phyloP scores from a whole-genome alignment of 768 basidiomycete genomes.

The Lactarius vividus region DNA sequence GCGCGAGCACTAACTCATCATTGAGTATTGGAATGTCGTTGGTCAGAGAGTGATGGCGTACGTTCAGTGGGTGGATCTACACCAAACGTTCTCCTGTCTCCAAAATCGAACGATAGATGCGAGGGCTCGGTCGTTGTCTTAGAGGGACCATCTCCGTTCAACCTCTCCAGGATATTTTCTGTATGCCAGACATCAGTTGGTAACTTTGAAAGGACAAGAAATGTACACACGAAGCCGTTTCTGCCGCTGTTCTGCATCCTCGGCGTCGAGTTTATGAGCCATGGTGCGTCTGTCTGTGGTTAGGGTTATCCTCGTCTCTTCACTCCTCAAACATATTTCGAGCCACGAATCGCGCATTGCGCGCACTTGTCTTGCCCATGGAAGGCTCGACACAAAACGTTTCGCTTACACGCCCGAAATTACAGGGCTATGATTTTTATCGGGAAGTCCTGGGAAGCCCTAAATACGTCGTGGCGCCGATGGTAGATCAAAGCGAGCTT shows the following conservation, averaged over 20 bases:
- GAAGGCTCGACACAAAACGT: not conserved
- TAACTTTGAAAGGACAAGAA: not conserved
- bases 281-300: conserved; percentile 11
- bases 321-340: conserved; percentile 2
- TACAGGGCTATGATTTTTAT: conserved; percentile 83
- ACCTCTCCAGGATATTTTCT: conserved; percentile 27
- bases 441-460: conserved; percentile 74
- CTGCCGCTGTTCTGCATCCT: conserved; percentile 23
- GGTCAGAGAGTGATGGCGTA: conserved; percentile 5
- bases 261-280: conserved; percentile 20
- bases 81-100: conserved; percentile 28
- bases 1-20: conserved; percentile 52
- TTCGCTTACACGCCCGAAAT: conserved; percentile 37
- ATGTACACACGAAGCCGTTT: conserved; percentile 28
- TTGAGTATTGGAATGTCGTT: not conserved
- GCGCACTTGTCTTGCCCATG: conserved; percentile 16
- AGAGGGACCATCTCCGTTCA: conserved; percentile 19
- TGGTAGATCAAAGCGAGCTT: conserved; percentile 98
- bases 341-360: conserved; percentile 1
- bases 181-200: not conserved
- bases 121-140: not conserved
- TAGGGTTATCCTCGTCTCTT: conserved; percentile 8
- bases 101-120: conserved; percentile 28
- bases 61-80: conserved; percentile 29
- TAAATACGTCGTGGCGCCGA: conserved; percentile 90